These are phyloP conservation scores for Tulasnella sp. DNA, from an alignment of 768 basidiomycete genomes.

Conservation along the genomic window DNA sequence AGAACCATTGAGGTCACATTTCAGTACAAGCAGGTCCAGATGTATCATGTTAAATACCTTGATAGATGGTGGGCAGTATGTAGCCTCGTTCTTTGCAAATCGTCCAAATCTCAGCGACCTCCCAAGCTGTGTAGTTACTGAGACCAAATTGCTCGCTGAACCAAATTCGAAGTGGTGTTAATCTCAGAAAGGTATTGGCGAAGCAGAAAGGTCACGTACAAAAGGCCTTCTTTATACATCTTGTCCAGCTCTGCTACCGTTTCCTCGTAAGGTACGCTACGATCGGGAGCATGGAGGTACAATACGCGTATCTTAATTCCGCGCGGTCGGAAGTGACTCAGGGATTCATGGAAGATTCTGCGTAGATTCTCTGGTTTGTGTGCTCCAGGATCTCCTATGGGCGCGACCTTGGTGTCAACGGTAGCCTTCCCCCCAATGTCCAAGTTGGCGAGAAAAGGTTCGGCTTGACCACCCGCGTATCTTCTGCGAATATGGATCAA, in stretches of 20 bases:
- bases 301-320: constrained; percentile 24
- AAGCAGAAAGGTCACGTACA: too few relatives aligned
- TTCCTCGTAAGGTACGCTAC: constrained; percentile 35
- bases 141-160: constrained; percentile 31
- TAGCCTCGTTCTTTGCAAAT: constrained; percentile 36
- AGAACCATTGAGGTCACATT: too few relatives aligned
- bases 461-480: too few relatives aligned
- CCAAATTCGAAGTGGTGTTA: too few relatives aligned
- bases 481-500: constrained; percentile 29
- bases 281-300: constrained; percentile 38
- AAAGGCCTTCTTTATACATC: constrained; percentile 42
- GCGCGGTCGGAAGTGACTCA: not conserved
- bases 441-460: too few relatives aligned
- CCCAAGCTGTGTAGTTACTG: constrained; percentile 35
- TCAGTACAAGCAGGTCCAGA: too few relatives aligned
- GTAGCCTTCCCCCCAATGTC: constrained; percentile 24
- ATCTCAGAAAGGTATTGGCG: too few relatives aligned
- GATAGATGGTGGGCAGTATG: constrained; percentile 41
- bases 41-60: too few relatives aligned
- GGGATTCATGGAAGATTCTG: not conserved
- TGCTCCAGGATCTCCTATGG: not conserved
- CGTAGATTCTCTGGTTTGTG: not conserved
- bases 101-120: constrained; percentile 36
- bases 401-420: constrained; percentile 40
- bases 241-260: constrained; percentile 39